These are phyloP conservation scores for Aleurites moluccanus DNA, from an alignment of 441 rosid genomes.

Conservation along the genomic window DNA sequence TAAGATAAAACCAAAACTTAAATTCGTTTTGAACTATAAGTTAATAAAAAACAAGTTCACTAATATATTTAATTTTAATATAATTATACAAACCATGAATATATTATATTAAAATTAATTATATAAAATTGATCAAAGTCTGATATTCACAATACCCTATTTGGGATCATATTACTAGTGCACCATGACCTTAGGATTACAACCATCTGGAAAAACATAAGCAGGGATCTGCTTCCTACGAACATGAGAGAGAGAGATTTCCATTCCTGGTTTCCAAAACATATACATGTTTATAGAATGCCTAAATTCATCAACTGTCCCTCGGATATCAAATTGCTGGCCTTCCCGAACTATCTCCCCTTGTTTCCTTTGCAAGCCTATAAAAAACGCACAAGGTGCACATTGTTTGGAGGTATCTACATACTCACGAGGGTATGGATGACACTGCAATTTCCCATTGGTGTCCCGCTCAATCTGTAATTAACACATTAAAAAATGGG, in stretches of 20 bases:
- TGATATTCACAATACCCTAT: too few species aligned
- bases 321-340: slow-evolving; percentile 75
- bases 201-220: slow-evolving; percentile 55
- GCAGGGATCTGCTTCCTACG: slow-evolving; percentile 59
- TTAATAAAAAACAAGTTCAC: too few species aligned
- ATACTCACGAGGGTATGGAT: slow-evolving; percentile 61
- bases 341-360: slow-evolving; percentile 58
- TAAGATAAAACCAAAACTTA: too few species aligned
- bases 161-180: too few species aligned
- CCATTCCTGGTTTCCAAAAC: slow-evolving; percentile 80
- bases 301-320: slow-evolving; percentile 57
- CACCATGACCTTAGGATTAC: slow-evolving; percentile 28
- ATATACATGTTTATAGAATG: slow-evolving; percentile 45
- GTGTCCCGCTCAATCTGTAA: slow-evolving; percentile 74
- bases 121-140: too few species aligned
- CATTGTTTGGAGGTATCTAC: slow-evolving; percentile 45
- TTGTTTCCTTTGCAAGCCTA: slow-evolving; percentile 69
- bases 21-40: too few species aligned
- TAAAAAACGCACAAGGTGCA: slow-evolving; percentile 54
- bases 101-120: too few species aligned
- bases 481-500: not conserved
- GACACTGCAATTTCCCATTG: slow-evolving; percentile 65
- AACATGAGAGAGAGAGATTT: slow-evolving; percentile 62
- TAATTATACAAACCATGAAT: too few species aligned
- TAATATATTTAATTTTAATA: too few species aligned